phyloP scores from a whole-genome alignment of 345 rosid genomes.

The Syzygium grande region DNA sequence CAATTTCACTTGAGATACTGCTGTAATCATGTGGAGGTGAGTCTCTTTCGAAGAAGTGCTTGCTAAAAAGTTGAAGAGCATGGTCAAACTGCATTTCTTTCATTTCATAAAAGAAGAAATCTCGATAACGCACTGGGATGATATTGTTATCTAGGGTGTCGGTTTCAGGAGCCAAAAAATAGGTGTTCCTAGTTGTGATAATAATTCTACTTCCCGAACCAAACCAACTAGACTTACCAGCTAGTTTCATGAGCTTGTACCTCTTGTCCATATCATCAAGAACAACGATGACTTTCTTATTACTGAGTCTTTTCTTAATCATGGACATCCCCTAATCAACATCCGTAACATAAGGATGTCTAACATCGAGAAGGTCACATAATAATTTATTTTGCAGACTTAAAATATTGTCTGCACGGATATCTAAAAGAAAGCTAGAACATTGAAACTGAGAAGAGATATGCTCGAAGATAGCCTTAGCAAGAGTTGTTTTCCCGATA shows the following conservation, averaged over 20 bases:
- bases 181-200: not conserved
- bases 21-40: not conserved
- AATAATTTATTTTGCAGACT: not conserved
- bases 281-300: not conserved
- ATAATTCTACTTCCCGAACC: not conserved
- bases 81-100: not conserved
- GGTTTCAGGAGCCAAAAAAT: rapidly evolving
- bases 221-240: not conserved
- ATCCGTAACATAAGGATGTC: rapidly evolving
- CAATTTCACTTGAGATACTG: not conserved
- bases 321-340: not conserved
- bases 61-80: not conserved
- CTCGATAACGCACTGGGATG: rapidly evolving
- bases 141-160: not conserved
- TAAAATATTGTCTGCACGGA: not conserved
- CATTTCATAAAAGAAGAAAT: not conserved
- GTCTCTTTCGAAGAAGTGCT: not conserved
- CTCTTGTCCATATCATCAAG: not conserved
- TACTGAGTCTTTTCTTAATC: rapidly evolving
- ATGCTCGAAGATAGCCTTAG: not conserved
- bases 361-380: no score
- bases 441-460: not conserved
- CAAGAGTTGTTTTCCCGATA: not conserved
- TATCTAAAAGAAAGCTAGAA: not conserved
- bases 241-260: not conserved